Evolutionary conservation across 179 eudicot species (phyloP), one percentile per base, ranked within the genome.

Genomic region (Beta macrorhiza): DNA sequence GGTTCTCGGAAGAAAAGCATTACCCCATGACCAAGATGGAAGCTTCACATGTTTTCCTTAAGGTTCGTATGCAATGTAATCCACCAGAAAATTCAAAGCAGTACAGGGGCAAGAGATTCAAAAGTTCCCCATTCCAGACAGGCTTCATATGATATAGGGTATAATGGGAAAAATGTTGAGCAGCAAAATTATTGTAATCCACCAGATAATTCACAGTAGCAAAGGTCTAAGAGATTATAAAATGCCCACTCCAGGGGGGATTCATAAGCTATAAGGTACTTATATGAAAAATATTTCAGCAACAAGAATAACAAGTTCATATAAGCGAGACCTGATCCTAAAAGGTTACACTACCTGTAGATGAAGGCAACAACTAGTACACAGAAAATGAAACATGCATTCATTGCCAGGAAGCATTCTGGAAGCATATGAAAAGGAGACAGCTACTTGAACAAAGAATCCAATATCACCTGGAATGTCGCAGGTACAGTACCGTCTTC

Each of bases 401-500:
- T 13, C 10, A 47, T 11, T 12, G 47, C 22, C 47, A 81, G 17
- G 13, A 16, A 69, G 42, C 44, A 19, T 74, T 45, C 73, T 51
- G 22, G 20, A 13, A 70, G 7, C 10, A 37, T 44, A 67, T 57
- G 55, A 73, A 57, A 45, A 74, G 20, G 64, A 72, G 15, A 15
- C 58, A 45, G 74, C 59, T 3, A 63, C 15, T 47, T 22, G 29
- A 29, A 15, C 17, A 65, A 51, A 53, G 63, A 67, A 22, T 64
- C 14, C 42, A 42, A 25, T 44, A 25, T 89, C 78, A 95, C 99
- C 99, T 96, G 99, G 78, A 92, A 96, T 74, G 99, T 96, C 47
- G 99, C 99, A 73, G 98, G 99, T 69, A 94, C 86, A 63, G 94
- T 87, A 79, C 98, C 99, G 82, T 95, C 99, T 88, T 95, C 98